phyloP scores from a whole-genome alignment of 2,329 filamentous ascomycete species.

The Hymenoscyphus albidus region DNA sequence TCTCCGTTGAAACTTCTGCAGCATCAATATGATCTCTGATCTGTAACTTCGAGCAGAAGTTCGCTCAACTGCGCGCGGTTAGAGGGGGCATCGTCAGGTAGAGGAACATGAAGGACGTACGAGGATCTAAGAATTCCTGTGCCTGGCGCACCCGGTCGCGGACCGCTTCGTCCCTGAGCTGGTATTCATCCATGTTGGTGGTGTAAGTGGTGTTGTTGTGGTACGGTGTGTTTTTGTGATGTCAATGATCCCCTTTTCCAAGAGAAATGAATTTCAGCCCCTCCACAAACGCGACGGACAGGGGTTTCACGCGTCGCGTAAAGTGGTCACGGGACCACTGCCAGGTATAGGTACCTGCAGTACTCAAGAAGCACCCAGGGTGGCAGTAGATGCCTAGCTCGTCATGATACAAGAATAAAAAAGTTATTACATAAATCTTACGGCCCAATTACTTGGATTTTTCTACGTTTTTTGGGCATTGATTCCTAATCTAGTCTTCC shows the following conservation, averaged over 20 bases:
- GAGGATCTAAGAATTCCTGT: slow-evolving; percentile 90
- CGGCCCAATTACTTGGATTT: too few relatives aligned
- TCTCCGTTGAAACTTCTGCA: slow-evolving; percentile 62
- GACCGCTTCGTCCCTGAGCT: slow-evolving; percentile 80
- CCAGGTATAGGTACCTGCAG: too few relatives aligned
- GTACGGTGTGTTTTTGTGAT: neutral
- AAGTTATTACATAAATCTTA: too few relatives aligned
- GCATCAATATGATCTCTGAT: slow-evolving; percentile 78
- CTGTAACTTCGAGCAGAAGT: slow-evolving; percentile 63
- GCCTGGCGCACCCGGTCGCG: slow-evolving; percentile 80
- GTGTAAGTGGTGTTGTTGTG: neutral
- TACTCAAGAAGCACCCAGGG: too few relatives aligned
- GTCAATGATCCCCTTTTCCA: neutral
- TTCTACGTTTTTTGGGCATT: too few relatives aligned
- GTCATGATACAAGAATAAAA: too few relatives aligned
- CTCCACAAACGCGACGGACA: neutral
- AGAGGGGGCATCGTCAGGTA: slow-evolving; percentile 19
- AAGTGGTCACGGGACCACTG: neutral
- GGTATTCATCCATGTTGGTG: slow-evolving; percentile 58
- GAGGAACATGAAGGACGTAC: slow-evolving; percentile 50
- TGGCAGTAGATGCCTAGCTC: too few relatives aligned
- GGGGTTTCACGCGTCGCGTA: neutral
- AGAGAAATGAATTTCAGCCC: neutral
- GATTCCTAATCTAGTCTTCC: too few relatives aligned
- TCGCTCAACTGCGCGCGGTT: slow-evolving; percentile 29